These are phyloP conservation scores for Xylaria sp. DNA, from an alignment of 2,329 filamentous ascomycete species.

Conservation along the genomic window DNA sequence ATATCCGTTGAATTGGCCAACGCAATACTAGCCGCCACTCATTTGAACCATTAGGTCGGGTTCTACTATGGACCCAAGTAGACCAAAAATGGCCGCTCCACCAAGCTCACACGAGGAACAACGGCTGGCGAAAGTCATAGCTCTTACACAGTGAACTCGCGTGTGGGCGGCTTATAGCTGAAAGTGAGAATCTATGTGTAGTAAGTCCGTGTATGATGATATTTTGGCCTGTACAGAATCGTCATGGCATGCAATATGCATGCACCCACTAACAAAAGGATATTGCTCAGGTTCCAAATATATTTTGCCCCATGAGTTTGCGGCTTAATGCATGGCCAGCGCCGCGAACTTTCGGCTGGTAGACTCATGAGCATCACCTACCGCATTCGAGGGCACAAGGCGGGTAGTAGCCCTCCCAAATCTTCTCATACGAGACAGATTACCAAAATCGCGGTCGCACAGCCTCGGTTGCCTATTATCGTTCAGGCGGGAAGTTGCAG, in stretches of 20 bases:
- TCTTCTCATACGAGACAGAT: conserved; percentile 45
- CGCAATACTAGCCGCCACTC: conserved; percentile 17
- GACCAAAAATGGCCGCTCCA: neutral
- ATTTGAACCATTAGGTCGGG: conserved; percentile 16
- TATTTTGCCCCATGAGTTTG: conserved; percentile 39
- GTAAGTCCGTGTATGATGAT: conserved; percentile 33
- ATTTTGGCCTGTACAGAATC: conserved; percentile 44
- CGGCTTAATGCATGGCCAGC: conserved; percentile 42
- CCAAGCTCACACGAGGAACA: neutral
- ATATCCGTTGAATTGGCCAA: conserved; percentile 19
- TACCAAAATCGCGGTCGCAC: conserved; percentile 32
- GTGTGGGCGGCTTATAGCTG: conserved; percentile 1
- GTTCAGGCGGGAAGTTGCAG: conserved; percentile 48
- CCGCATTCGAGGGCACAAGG: conserved; percentile 35
- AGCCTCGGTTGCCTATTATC: conserved; percentile 44
- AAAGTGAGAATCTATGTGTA: conserved; percentile 15
- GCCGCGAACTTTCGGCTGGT: conserved; percentile 34
- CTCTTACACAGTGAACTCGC: conserved; percentile 14
- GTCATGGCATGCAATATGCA: conserved; percentile 39
- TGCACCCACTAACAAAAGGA: conserved; percentile 40
- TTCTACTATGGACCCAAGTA: conserved; percentile 6
- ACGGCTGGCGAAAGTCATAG: neutral
- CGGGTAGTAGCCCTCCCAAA: conserved; percentile 42
- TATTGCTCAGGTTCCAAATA: conserved; percentile 40
- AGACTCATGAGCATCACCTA: conserved; percentile 33